Conservation (phyloP, 1,139 yeast genomes). For the Candida freyschussii region DNA sequence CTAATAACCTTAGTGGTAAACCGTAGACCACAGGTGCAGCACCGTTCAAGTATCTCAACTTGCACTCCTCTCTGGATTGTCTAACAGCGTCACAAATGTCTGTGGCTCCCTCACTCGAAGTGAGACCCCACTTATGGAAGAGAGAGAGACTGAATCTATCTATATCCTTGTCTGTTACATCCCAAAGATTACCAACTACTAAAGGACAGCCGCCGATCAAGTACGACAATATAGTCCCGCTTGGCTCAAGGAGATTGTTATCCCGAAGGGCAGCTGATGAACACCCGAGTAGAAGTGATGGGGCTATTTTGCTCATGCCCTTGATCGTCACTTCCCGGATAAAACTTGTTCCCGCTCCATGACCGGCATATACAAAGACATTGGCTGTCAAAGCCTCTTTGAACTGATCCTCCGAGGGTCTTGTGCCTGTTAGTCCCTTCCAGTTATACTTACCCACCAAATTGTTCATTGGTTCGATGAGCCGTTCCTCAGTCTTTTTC, state of each 20-base stretch:
- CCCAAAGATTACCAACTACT: constrained; percentile 89
- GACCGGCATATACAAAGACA: constrained; percentile 82
- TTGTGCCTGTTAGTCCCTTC: constrained; percentile 48
- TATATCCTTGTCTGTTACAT: constrained; percentile 93
- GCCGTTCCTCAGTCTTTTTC: constrained; percentile 57
- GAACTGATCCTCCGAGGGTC: constrained; percentile 55
- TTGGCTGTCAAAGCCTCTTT: constrained; percentile 38
- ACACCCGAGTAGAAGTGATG: constrained; percentile 82
- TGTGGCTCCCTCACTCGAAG: constrained; percentile 22
- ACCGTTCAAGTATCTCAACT: constrained; percentile 64
- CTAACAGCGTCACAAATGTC: constrained; percentile 49
- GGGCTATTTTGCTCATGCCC: constrained; percentile 45
- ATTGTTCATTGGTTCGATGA: constrained; percentile 41
- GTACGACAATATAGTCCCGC: constrained; percentile 75
- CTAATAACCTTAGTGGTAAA: constrained; percentile 43
- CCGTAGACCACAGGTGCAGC: constrained; percentile 83
- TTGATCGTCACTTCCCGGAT: constrained; percentile 49
- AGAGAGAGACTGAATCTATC: constrained; percentile 66
- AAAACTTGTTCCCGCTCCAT: constrained; percentile 92
- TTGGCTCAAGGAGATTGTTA: constrained; percentile 62
- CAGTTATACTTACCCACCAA: constrained; percentile 35
- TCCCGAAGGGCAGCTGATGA: constrained; percentile 71
- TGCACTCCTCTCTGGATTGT: constrained; percentile 57
- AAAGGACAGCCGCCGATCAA: constrained; percentile 76
- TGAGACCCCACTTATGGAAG: constrained; percentile 59